These are phyloP conservation scores for Colletotrichum gloeosporioides DNA, from an alignment of 2,329 filamentous ascomycete species.

Conservation along the genomic window DNA sequence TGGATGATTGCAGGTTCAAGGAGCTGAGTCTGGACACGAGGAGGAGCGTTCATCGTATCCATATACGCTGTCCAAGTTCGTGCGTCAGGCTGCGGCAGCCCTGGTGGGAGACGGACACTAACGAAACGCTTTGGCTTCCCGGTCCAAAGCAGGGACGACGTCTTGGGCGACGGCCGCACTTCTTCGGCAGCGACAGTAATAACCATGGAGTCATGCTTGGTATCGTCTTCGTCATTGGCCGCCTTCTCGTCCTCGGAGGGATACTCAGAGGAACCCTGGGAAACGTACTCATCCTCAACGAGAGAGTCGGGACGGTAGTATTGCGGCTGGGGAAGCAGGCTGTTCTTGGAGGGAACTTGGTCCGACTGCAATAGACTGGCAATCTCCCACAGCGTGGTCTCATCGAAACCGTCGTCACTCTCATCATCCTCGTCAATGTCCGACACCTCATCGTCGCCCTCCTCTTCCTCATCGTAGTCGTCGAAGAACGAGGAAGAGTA, in stretches of 20 bases:
- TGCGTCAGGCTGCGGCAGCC: slow-evolving; percentile 42
- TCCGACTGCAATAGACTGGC: slow-evolving; percentile 61
- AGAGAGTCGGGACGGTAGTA: neutral
- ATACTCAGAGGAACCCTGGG: slow-evolving; percentile 32
- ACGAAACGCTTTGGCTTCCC: slow-evolving; percentile 1
- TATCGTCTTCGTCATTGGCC: slow-evolving; percentile 27
- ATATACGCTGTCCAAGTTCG: slow-evolving; percentile 41
- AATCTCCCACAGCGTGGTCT: slow-evolving; percentile 69
- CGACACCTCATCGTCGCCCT: slow-evolving; percentile 39
- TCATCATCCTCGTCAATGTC: slow-evolving; percentile 38
- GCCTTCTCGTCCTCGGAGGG: slow-evolving; percentile 26
- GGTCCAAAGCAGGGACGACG: slow-evolving; percentile 17
- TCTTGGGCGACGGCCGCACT: slow-evolving; percentile 1
- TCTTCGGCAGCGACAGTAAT: slow-evolving; percentile 35
- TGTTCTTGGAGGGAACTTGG: slow-evolving; percentile 56
- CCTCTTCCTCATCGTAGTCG: slow-evolving; percentile 61
- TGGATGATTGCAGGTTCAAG: slow-evolving; percentile 35
- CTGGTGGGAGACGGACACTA: slow-evolving; percentile 18
- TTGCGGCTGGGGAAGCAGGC: slow-evolving; percentile 46
- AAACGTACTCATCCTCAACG: slow-evolving; percentile 35
- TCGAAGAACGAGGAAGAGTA: slow-evolving; percentile 64
- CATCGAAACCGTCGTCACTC: slow-evolving; percentile 62
- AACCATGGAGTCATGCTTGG: slow-evolving; percentile 31
- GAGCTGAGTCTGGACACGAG: slow-evolving; percentile 32
- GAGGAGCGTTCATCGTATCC: slow-evolving; percentile 25